Conservation (phyloP, 371 early-diverging fungal species). For the Mortierella sp. region DNA sequence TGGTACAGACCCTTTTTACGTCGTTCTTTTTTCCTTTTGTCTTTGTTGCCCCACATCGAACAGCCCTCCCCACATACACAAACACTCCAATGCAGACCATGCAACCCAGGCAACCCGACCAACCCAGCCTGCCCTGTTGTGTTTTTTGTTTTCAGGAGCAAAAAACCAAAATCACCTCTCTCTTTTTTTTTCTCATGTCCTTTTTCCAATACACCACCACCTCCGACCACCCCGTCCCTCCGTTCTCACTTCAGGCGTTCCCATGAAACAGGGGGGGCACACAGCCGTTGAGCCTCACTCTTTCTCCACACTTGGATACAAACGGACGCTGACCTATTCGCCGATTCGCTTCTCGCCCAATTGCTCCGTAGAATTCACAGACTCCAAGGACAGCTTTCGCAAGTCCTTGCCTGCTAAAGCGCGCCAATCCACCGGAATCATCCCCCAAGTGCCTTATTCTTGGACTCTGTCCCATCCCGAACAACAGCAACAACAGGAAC, state of each 20-base stretch:
- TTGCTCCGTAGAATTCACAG: conserved; percentile 23
- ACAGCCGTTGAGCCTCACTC: no score
- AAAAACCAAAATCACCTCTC: conserved; percentile 1
- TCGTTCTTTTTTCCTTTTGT: no score
- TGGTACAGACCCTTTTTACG: no score
- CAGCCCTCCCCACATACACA: no score
- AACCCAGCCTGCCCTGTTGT: background rate
- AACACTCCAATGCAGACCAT: no score
- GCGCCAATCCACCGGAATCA: conserved; percentile 46
- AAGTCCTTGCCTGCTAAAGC: conserved; percentile 45
- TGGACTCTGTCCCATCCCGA: conserved; percentile 39
- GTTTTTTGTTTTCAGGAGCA: no score
- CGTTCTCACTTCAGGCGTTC: no score
- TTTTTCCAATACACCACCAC: background rate
- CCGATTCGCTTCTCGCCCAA: no score
- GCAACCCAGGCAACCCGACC: no score
- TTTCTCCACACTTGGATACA: conserved; percentile 2
- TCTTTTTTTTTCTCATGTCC: background rate
- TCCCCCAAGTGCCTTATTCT: conserved; percentile 49
- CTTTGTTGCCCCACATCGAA: no score
- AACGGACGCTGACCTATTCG: no score
- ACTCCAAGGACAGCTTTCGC: conserved; percentile 29
- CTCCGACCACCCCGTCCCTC: no score
- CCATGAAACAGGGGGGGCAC: conserved; percentile 1
- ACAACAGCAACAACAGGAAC: conserved; percentile 19